These are phyloP conservation scores for Trichosporon faecale DNA, from an alignment of 1,284 basidiomycete species.

Conservation along the genomic window DNA sequence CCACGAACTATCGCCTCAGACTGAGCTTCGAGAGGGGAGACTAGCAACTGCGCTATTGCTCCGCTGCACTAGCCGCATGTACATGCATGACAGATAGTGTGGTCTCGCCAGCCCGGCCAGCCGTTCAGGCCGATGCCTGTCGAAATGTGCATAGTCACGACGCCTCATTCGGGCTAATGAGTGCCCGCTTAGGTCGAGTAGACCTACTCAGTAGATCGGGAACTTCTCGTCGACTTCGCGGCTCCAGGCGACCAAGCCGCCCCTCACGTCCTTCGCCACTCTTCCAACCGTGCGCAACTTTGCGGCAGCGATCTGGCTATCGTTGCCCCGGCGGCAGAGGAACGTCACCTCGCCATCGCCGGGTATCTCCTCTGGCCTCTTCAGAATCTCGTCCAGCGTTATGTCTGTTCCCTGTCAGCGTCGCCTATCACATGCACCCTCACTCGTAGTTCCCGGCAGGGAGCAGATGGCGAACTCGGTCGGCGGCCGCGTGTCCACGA, in stretches of 20 bases:
- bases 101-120: too few species aligned
- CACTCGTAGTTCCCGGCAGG: conserved; percentile 71
- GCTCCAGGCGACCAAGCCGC: conserved; percentile 75
- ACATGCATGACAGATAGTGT: too few species aligned
- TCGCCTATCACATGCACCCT: conserved; percentile 52
- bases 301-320: conserved; percentile 80
- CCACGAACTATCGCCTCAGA: too few species aligned
- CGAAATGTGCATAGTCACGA: too few species aligned
- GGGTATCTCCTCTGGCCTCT: conserved; percentile 28
- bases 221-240: conserved; percentile 67
- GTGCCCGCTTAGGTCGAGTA: too few species aligned
- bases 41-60: too few species aligned
- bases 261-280: conserved; percentile 64
- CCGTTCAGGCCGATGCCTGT: too few species aligned
- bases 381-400: conserved; percentile 39
- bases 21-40: too few species aligned
- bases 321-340: conserved; percentile 86
- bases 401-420: conserved; percentile 37
- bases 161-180: too few species aligned
- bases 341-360: conserved; percentile 56
- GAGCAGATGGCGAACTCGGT: conserved; percentile 85
- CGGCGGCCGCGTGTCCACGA: conserved; percentile 79
- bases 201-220: conserved; percentile 77
- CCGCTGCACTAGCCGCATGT: too few species aligned
- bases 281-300: conserved; percentile 55